phyloP scores from a whole-genome alignment of 495 filamentous ascomycete genomes.

The Hyaloscypha variabilis region DNA sequence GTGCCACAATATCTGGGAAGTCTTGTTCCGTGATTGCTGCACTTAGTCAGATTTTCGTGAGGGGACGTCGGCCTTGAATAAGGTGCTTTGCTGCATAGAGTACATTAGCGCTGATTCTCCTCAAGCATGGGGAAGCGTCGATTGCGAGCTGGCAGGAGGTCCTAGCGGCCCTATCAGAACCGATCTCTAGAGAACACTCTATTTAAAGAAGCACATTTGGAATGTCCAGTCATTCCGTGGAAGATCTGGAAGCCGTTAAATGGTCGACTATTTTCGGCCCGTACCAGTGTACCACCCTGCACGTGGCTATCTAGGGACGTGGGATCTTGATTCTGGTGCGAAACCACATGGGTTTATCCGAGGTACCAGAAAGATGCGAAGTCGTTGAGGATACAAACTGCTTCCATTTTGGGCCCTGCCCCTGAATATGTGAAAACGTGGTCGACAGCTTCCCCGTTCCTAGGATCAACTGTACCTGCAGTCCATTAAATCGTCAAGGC shows the following conservation, averaged over 20 bases:
- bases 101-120: conserved; percentile 19
- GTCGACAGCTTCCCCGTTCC: not conserved
- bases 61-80: not conserved
- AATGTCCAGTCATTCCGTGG: no score
- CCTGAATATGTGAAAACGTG: not conserved
- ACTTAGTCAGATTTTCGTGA: not conserved
- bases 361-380: not conserved
- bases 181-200: not conserved
- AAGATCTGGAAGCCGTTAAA: not conserved
- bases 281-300: no score
- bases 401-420: not conserved
- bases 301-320: not conserved
- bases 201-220: conserved; percentile 10
- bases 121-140: not conserved
- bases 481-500: not conserved
- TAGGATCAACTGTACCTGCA: not conserved
- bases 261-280: conserved; percentile 5
- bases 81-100: not conserved
- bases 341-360: not conserved
- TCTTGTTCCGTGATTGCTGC: not conserved
- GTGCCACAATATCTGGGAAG: not conserved
- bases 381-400: not conserved
- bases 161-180: conserved; percentile 16
- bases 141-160: not conserved
- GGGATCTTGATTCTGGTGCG: no score